Percentiles rank a stretch among this genome's conserved stretches.
These are phyloP conservation scores for Penicillium angulare DNA, from an alignment of 495 filamentous ascomycete genomes.

Conservation along the genomic window DNA sequence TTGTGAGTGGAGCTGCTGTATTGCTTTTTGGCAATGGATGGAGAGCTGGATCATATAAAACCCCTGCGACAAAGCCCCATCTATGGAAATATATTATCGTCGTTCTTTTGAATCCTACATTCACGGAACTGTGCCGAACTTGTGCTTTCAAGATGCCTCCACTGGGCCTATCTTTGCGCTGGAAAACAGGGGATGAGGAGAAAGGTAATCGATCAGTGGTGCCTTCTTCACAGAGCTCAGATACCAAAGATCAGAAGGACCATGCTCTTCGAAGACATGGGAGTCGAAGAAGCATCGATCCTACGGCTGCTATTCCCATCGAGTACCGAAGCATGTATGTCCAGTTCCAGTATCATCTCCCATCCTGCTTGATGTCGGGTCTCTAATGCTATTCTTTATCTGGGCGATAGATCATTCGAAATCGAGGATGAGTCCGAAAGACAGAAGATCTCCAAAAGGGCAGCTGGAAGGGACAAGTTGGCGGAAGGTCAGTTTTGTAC, in stretches of 20 bases:
- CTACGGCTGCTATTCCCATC: constrained; percentile 16
- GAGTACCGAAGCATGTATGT: constrained; percentile 38
- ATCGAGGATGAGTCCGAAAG: constrained; percentile 8
- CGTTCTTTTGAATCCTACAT: too few relatives aligned
- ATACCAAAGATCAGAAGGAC: not conserved
- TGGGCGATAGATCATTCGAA: constrained; percentile 10
- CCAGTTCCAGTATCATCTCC: not conserved
- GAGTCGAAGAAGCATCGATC: constrained; percentile 3
- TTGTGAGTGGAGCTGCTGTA: too few relatives aligned
- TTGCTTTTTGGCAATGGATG: too few relatives aligned
- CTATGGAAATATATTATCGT: too few relatives aligned
- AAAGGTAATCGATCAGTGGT: not conserved
- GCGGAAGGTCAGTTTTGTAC: not conserved
- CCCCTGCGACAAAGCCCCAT: too few relatives aligned
- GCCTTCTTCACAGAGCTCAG: not conserved
- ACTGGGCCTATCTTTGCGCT: not conserved
- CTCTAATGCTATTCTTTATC: not conserved
- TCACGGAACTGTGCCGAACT: too few relatives aligned
- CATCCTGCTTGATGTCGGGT: not conserved
- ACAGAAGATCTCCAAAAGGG: not conserved
- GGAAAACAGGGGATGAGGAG: not conserved
- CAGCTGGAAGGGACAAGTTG: constrained; percentile 3
- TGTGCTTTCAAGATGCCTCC: not conserved
- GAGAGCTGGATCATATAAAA: too few relatives aligned
- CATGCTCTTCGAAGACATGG: not conserved